Conservation (phyloP, 1,284 basidiomycete genomes). For the Taiwanofungus camphoratus region DNA sequence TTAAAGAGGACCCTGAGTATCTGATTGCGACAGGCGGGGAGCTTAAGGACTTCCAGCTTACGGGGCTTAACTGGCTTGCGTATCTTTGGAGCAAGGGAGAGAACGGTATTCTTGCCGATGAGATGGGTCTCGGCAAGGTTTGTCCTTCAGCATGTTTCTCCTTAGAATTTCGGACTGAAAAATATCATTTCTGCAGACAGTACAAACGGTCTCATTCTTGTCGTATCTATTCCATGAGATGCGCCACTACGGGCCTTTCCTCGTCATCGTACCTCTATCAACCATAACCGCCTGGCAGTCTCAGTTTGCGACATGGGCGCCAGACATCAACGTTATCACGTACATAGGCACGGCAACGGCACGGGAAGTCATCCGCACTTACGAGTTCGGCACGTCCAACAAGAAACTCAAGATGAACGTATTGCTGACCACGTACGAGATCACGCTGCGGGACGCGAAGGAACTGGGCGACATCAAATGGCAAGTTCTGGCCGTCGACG, state of each 20-base stretch:
- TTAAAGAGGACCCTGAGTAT: slow-evolving; percentile 89
- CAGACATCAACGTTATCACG: slow-evolving; percentile 94
- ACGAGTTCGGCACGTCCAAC: slow-evolving; percentile 85
- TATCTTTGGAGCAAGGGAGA: slow-evolving; percentile 94
- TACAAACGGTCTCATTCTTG: slow-evolving; percentile 94
- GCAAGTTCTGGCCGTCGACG: slow-evolving; percentile 95
- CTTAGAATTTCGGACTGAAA: slow-evolving; percentile 3
- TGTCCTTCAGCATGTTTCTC: slow-evolving; percentile 14
- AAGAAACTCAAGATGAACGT: slow-evolving; percentile 97
- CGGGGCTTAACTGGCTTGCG: slow-evolving; percentile 96
- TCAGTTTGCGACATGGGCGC: slow-evolving; percentile 94
- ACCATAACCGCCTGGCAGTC: slow-evolving; percentile 98
- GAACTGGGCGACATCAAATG: slow-evolving; percentile 94
- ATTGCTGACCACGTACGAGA: slow-evolving; percentile 95
- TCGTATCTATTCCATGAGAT: slow-evolving; percentile 94
- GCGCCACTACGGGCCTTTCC: slow-evolving; percentile 94
- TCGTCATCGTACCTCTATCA: slow-evolving; percentile 96
- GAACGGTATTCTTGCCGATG: slow-evolving; percentile 97
- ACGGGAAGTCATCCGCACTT: slow-evolving; percentile 87
- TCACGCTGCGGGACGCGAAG: slow-evolving; percentile 87
- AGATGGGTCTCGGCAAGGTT: slow-evolving; percentile 99
- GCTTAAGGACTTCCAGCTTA: slow-evolving; percentile 97
- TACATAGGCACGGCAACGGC: slow-evolving; percentile 91
- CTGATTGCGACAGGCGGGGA: slow-evolving; percentile 73
- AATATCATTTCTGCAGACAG: slow-evolving; percentile 50